Base-by-base conservation (phyloP, 2,329 filamentous ascomycete genomes). In the Dothistroma septosporum region DNA sequence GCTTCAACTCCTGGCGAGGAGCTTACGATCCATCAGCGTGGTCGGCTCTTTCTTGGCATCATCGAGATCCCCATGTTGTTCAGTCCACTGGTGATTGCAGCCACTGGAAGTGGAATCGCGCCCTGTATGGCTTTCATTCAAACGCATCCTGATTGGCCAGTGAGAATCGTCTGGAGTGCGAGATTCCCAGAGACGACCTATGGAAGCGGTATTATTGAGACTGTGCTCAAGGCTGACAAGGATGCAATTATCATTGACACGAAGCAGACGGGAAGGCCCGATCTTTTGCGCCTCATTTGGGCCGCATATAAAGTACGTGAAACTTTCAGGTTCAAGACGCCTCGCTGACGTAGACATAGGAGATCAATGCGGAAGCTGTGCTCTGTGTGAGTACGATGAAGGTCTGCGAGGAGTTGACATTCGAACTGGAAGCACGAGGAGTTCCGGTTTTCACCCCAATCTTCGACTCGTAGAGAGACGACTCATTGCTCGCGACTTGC, bases 81-180 rank as follows among this genome's bases (percentile, higher is more conserved):
- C 76, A 79, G 80, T 62, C 82, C 82, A 22, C 76, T 89, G 58
- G 79, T 91, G 21, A 76, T 91, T 61, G 83, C 91, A 7, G 86
- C 84, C 5, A 91, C 88, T 0, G 88, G 88, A 0, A 90, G 87
- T 0, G 88, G 88, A 4, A 90, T 91, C 60, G 88, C 87, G 0
- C 88, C 88, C 0, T 83, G 85, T 58, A 76, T 90, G 11, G 85
- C 84, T 0, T 80, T 86, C 53, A 79, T 89, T 41, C 79, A 82
- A 53, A 78, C 75, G 62, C 69, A 74, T 56, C 76, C 76, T 2
- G 64, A 76, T 12, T 75, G 76, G 6, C 76, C 80, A 44, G 80
- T 79, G 44, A 84, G 87, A 16, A 82, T 91, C 12, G 79, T 91
- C 53, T 91, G 88, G 88, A 85, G 84, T 4, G 85, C 88, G 0